Conservation (phyloP, 2,329 filamentous ascomycete genomes). For the Xylariaceae sp. region DNA sequence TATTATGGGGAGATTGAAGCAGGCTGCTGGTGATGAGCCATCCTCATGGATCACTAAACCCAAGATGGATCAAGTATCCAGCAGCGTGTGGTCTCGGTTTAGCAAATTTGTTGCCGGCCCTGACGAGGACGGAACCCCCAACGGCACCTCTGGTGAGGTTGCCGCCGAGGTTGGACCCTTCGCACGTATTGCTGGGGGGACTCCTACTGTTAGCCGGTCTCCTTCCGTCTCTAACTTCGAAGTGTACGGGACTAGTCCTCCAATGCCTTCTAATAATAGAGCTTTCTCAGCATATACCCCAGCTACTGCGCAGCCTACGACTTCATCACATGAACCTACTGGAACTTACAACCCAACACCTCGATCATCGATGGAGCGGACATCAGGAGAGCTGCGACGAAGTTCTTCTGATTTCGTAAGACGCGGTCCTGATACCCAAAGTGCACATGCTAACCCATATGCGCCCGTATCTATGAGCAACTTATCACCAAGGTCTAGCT, state of each 20-base stretch:
- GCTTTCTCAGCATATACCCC: constrained; percentile 52
- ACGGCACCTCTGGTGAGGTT: constrained; percentile 52
- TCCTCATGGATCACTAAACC: constrained; percentile 92
- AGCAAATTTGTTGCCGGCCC: constrained; percentile 96
- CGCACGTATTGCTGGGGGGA: constrained; percentile 71
- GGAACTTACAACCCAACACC: constrained; percentile 32
- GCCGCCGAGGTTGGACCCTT: constrained; percentile 71
- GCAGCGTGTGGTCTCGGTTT: constrained; percentile 85
- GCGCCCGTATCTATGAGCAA: constrained; percentile 29
- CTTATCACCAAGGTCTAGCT: constrained; percentile 31
- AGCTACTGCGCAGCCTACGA: constrained; percentile 29
- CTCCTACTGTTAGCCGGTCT: constrained; percentile 69
- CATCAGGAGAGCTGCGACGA: constrained; percentile 41
- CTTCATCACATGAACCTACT: constrained; percentile 38
- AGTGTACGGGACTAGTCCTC: constrained; percentile 55
- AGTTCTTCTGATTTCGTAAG: constrained; percentile 41
- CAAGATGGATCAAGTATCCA: constrained; percentile 92
- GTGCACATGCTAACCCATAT: constrained; percentile 34
- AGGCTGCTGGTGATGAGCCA: constrained; percentile 75
- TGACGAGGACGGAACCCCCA: constrained; percentile 64
- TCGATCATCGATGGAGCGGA: constrained; percentile 43
- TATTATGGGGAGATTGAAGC: constrained; percentile 74
- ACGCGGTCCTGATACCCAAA: constrained; percentile 39
- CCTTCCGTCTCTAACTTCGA: constrained; percentile 70
- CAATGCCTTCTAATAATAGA: constrained; percentile 41